Conservation (phyloP, 805 yeast genomes). For the Komagataella populi region DNA sequence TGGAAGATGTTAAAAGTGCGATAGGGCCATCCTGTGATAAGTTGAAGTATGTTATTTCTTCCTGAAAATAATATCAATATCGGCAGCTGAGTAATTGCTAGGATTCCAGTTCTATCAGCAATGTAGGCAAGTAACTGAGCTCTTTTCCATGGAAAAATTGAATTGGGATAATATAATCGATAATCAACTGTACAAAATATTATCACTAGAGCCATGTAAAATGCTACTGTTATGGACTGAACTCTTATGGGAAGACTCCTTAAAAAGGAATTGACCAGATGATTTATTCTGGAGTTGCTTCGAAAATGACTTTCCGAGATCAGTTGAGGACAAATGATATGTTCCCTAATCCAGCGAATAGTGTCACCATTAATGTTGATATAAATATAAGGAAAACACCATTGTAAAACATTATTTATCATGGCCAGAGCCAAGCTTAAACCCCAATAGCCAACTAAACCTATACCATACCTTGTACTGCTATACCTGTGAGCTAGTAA, state of each 20-base stretch:
- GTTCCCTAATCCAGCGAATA: not conserved
- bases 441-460: not conserved
- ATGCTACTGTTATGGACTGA: not conserved
- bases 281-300: not conserved
- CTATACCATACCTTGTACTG: not conserved
- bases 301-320: not conserved
- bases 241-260: not conserved
- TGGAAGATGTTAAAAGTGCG: conserved; percentile 44
- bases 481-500: not conserved
- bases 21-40: conserved; percentile 45
- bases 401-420: not conserved
- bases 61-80: conserved; percentile 44
- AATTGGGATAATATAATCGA: not conserved
- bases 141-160: conserved; percentile 1
- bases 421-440: not conserved
- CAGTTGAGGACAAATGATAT: not conserved
- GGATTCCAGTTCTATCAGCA: conserved; percentile 41
- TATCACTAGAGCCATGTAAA: not conserved
- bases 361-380: not conserved
- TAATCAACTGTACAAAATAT: not conserved
- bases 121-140: conserved; percentile 18
- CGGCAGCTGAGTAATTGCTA: conserved; percentile 34
- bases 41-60: conserved; percentile 45
- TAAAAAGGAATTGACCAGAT: not conserved
- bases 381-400: not conserved